phyloP scores from a whole-genome alignment of 2,329 filamentous ascomycete genomes.

The Bimuria novae-zelandiae region DNA sequence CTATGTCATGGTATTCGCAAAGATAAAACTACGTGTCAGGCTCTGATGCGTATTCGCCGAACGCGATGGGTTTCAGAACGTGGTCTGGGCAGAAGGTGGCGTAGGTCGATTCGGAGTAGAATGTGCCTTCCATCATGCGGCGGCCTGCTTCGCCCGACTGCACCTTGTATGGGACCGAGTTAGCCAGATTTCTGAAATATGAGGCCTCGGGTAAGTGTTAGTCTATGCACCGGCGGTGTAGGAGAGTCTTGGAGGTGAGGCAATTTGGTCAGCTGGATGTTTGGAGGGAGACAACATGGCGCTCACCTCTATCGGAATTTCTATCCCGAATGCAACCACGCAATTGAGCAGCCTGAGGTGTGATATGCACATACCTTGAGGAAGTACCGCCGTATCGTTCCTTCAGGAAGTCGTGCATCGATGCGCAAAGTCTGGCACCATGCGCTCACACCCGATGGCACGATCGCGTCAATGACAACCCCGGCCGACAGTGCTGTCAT shows the following conservation, averaged over 20 bases:
- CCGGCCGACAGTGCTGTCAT: slow-evolving; percentile 1
- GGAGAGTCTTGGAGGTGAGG: neutral
- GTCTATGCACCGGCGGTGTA: too few relatives aligned
- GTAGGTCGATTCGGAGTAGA: slow-evolving; percentile 10
- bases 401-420: slow-evolving; percentile 6
- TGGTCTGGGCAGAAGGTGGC: slow-evolving; percentile 1
- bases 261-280: too few relatives aligned
- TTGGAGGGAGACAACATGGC: too few relatives aligned
- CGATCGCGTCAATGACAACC: neutral
- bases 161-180: neutral
- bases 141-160: slow-evolving; percentile 10
- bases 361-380: slow-evolving; percentile 13
- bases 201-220: too few relatives aligned
- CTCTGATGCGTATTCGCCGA: slow-evolving; percentile 6
- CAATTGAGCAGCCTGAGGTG: too few relatives aligned
- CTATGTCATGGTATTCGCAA: slow-evolving; percentile 16
- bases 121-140: slow-evolving; percentile 14
- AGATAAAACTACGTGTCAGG: slow-evolving; percentile 17
- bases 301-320: too few relatives aligned
- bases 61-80: slow-evolving; percentile 12
- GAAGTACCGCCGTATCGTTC: slow-evolving; percentile 9
- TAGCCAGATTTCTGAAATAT: neutral
- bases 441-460: neutral
- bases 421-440: slow-evolving; percentile 12
- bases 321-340: too few relatives aligned